Evolutionary conservation across 2,329 filamentous ascomycete species (phyloP).

Genomic region (Byssothecium circinans): DNA sequence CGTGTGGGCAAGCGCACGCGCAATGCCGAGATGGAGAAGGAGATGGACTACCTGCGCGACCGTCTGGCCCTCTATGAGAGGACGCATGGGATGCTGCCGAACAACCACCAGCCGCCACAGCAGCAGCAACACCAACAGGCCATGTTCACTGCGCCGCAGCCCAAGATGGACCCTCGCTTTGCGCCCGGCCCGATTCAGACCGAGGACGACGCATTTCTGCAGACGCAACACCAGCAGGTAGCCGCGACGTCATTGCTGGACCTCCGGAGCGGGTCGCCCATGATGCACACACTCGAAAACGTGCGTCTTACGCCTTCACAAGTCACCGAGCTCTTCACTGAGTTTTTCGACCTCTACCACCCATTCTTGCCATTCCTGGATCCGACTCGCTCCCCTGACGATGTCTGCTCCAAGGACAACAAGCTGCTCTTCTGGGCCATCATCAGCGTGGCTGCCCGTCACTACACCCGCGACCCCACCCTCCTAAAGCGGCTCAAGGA

Average conservation of each 20-base stretch:
- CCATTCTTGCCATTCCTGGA: constrained; percentile 77
- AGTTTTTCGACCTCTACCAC: constrained; percentile 77
- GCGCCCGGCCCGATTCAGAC: constrained; percentile 20
- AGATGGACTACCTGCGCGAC: constrained; percentile 64
- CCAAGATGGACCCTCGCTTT: constrained; percentile 27
- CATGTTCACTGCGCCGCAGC: constrained; percentile 27
- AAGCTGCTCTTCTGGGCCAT: constrained; percentile 86
- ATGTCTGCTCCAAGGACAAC: constrained; percentile 75
- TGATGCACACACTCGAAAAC: constrained; percentile 60
- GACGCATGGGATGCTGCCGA: constrained; percentile 41
- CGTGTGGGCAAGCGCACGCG: constrained; percentile 79
- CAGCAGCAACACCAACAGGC: constrained; percentile 14
- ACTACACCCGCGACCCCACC: constrained; percentile 64
- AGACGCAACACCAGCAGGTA: constrained; percentile 42
- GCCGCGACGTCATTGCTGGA: constrained; percentile 45
- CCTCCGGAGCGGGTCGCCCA: constrained; percentile 53
- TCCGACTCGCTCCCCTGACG: constrained; percentile 63
- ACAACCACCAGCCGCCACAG: background rate
- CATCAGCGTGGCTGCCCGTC: constrained; percentile 72
- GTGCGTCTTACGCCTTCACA: constrained; percentile 48
- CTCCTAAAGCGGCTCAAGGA: constrained; percentile 68
- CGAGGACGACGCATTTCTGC: constrained; percentile 39
- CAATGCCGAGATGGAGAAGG: constrained; percentile 84
- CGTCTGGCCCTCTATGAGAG: constrained; percentile 64
- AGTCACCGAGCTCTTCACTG: constrained; percentile 63